Base-by-base conservation (phyloP, 2,329 filamentous ascomycete species). In the Fusarium coicis region DNA sequence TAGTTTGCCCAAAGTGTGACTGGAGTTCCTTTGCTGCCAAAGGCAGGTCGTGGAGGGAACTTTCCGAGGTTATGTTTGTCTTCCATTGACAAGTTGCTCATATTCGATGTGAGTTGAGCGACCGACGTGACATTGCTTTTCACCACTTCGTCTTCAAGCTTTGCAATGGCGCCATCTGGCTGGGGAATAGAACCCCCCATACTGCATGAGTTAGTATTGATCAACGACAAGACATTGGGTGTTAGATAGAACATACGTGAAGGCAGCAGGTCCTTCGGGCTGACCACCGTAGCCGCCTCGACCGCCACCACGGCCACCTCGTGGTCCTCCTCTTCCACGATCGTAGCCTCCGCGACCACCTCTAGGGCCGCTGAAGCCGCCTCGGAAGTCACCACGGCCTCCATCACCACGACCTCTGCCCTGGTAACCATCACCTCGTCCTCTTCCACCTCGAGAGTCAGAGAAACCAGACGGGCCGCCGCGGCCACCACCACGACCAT, bases 1-100 rank as follows among this genome's bases (percentile, higher is more conserved):
- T 87, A 90, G 76, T 90, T 90, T 9, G 87, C 81, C 86, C 87
- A 89, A 0, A 90, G 80, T 4, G 80, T 74, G 5, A 88, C 83
- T 0, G 77, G 49, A 4, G 52, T 78, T 8, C 88, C 88, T 10
- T 72, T 73, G 7, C 77, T 82, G 26, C 87, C 87, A 69, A 85
- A 90, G 4, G 83, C 84, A 26, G 88, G 88, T 5, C 88, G 84
- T 12, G 76, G 63, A 6, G 88, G 86, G 52, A 89, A 82, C 23
- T 77, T 68, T 34, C 81, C 79, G 14, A 61, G 53, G 19, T 74
- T 47, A 23, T 65, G 62, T 36, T 77, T 75, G 19, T 72, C 71
- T n/a, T 68, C 63, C 23, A 83, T 66, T 26, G 72, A 73, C 30
- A 85, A 74, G 43, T 81, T 79, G 18, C 77, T 76, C 81, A 87